phyloP scores from a whole-genome alignment of 2,329 filamentous ascomycete species.

The Hansfordia pulvinata region DNA sequence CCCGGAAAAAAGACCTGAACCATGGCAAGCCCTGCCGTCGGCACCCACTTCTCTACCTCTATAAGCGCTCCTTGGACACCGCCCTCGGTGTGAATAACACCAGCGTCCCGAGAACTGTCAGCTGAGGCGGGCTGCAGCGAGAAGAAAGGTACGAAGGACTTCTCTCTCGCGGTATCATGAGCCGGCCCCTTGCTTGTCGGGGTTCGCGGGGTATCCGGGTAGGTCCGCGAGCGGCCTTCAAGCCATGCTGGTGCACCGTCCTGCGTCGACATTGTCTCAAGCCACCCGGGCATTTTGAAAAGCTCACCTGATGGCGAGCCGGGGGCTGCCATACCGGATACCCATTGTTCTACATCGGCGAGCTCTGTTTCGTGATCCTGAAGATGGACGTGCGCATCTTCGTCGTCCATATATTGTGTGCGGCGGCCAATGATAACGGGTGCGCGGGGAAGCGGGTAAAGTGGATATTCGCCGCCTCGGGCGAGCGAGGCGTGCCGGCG shows the following conservation, averaged over 20 bases:
- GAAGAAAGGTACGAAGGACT: too few species aligned
- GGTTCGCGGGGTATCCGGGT: too few species aligned
- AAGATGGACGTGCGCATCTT: neutral
- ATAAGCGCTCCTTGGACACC: slow-evolving; percentile 7
- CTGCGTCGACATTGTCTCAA: slow-evolving; percentile 2
- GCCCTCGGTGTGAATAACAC: too few species aligned
- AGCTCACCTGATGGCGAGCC: too few species aligned
- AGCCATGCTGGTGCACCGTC: slow-evolving; percentile 4
- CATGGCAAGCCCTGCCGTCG: slow-evolving; percentile 6
- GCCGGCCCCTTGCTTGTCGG: too few species aligned
- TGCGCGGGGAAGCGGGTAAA: slow-evolving; percentile 2
- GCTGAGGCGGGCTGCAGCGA: too few species aligned
- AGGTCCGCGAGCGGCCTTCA: too few species aligned
- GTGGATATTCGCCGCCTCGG: slow-evolving; percentile 1
- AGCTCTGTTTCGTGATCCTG: neutral
- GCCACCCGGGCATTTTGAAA: slow-evolving; percentile 4
- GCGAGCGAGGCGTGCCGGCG: slow-evolving; percentile 3
- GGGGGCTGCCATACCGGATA: too few species aligned
- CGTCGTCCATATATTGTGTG: slow-evolving; percentile 3
- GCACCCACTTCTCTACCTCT: slow-evolving; percentile 8
- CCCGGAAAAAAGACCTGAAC: slow-evolving; percentile 5
- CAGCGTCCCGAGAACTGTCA: too few species aligned
- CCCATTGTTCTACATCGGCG: neutral
- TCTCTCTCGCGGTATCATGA: too few species aligned
- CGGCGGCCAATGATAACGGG: slow-evolving; percentile 6